Base-by-base conservation (phyloP, 306 rosid species). In the Heteromeles arbutifolia region DNA sequence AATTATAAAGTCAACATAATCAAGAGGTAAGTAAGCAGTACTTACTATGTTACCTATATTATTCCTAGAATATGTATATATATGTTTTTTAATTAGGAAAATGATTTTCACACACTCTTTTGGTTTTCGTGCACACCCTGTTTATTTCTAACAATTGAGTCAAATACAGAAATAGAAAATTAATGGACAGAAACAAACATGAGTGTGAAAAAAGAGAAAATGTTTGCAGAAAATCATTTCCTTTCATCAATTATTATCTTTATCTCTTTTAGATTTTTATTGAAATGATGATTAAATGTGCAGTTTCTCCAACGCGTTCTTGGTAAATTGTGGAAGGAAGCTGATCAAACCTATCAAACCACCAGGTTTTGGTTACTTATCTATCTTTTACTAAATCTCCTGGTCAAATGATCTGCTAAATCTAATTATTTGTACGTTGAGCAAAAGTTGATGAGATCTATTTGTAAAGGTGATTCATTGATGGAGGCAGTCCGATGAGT, bases 21-120 rank as follows among this genome's bases (percentile, higher is more conserved):
- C 79, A 89, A 76, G 91, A 87, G 92, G 91, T 90, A 84, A 67
- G 34, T 43, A 57, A 63, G 69, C 11, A 28, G n/a, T 31, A 25
- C 56, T 24, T 18, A 69, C 41, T 45, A 45, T 12, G 18, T 45
- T 45, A 45, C 52, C 6, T 34, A 34, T 34, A 34, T 31, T 31
- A 31, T 31, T 31, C 32, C 32, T 4, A 31, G 32, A 31, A 31
- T 31, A 31, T 31, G 6, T 31, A n/a, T 56, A n/a, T 56, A 2
- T 22, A 22, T 57, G 28, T 22, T 54, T 57, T 56, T 57, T 4
- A 8, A 32, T 37, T 13, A 1, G 52, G 5, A 5, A 45, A 13
- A 13, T 1, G 4, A 45, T 45, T 44, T 44, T 31, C 17, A 44
- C 1, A 45, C 53, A 4, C 7, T 45, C 7, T 45, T 14, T 45